A percentile compares a stretch with the other conserved stretches of the same genome.
These are phyloP conservation scores for Strobilomyces dryophilus DNA, from an alignment of 768 basidiomycete genomes.

Conservation along the genomic window DNA sequence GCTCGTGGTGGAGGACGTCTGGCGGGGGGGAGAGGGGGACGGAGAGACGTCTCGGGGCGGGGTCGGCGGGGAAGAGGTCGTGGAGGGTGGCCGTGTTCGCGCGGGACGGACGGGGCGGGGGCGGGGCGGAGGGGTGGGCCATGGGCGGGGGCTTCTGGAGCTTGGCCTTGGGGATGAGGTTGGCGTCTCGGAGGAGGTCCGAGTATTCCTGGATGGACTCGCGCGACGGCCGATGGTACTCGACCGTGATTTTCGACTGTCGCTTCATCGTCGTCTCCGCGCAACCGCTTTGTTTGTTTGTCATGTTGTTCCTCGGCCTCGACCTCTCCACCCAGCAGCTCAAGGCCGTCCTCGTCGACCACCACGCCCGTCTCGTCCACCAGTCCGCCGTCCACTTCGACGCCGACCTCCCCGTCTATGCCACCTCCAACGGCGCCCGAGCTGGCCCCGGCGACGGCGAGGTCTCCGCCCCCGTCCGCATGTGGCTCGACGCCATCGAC, in stretches of 20 bases:
- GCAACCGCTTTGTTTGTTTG: background rate
- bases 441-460: background rate
- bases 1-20: slow-evolving; percentile 21
- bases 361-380: background rate
- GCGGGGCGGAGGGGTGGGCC: slow-evolving; percentile 36
- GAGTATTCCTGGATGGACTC: slow-evolving; percentile 77
- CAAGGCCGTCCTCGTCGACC: background rate
- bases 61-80: slow-evolving; percentile 58
- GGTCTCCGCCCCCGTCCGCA: slow-evolving; percentile 2
- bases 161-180: slow-evolving; percentile 33
- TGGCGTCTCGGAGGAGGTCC: slow-evolving; percentile 62
- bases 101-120: slow-evolving; percentile 77
- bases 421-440: background rate
- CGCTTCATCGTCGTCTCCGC: background rate
- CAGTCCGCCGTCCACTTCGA: background rate
- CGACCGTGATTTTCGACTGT: slow-evolving; percentile 62
- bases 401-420: background rate
- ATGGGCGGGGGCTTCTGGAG: slow-evolving; percentile 58
- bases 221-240: slow-evolving; percentile 71
- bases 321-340: slow-evolving; percentile 7
- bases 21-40: slow-evolving; percentile 35
- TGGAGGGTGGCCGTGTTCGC: slow-evolving; percentile 80
- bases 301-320: background rate
- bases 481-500: slow-evolving; percentile 10
- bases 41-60: slow-evolving; percentile 48